phyloP scores from a whole-genome alignment of 345 rosid species.

The Dipteronia dyeriana region DNA sequence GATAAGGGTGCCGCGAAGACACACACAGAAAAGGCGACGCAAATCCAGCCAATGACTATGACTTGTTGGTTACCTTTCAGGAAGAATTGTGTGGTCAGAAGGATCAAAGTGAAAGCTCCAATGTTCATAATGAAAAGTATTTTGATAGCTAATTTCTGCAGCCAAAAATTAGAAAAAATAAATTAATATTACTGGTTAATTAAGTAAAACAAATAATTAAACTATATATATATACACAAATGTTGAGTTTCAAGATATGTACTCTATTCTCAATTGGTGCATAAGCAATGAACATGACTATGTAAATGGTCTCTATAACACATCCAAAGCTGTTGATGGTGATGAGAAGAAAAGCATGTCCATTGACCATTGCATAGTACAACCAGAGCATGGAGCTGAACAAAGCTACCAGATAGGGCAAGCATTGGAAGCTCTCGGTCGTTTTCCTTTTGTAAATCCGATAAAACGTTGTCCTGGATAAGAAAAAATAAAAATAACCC shows the following conservation, averaged over 20 bases:
- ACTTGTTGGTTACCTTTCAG: slow-evolving; percentile 25
- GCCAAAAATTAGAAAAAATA: background rate
- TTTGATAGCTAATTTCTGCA: slow-evolving; percentile 63
- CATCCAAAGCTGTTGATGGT: slow-evolving; percentile 89
- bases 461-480: slow-evolving; percentile 72
- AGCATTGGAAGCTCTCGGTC: slow-evolving; percentile 72
- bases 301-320: slow-evolving; percentile 67
- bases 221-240: background rate
- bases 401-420: slow-evolving; percentile 84
- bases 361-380: slow-evolving; percentile 69
- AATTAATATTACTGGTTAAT: background rate
- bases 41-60: slow-evolving; percentile 80
- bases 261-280: slow-evolving; percentile 60
- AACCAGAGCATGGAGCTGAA: slow-evolving; percentile 96
- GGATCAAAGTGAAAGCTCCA: slow-evolving; percentile 50
- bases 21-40: slow-evolving; percentile 60
- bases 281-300: slow-evolving; percentile 55
- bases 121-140: slow-evolving; percentile 53
- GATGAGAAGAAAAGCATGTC: slow-evolving; percentile 61
- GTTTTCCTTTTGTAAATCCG: slow-evolving; percentile 69
- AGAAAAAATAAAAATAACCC: background rate
- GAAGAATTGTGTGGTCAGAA: slow-evolving; percentile 45
- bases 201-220: background rate
- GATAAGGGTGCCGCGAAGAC: slow-evolving; percentile 87
- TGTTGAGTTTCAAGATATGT: background rate